Evolutionary conservation across 2,329 filamentous ascomycete genomes (phyloP).

Genomic region (Neonectria sp.): DNA sequence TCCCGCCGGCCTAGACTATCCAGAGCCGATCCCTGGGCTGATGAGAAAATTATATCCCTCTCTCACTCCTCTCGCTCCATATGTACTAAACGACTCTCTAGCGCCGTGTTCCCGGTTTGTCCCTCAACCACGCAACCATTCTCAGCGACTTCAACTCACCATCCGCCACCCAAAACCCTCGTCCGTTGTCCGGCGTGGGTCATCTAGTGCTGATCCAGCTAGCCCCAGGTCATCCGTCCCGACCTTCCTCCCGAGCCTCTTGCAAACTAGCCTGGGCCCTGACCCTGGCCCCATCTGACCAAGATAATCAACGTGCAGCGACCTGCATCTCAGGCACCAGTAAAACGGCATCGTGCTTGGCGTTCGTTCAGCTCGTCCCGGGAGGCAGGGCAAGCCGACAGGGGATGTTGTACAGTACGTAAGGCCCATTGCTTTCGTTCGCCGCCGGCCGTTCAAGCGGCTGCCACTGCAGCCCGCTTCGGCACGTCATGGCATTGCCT

Average conservation of each 20-base stretch:
- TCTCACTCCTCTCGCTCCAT: constrained; percentile 18
- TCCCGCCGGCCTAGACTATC: constrained; percentile 17
- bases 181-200: constrained; percentile 46
- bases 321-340: constrained; percentile 43
- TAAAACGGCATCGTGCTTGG: constrained; percentile 20
- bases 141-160: constrained; percentile 34
- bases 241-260: constrained; percentile 31
- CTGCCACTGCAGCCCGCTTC: constrained; percentile 22
- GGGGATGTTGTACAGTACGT: constrained; percentile 32
- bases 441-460: constrained; percentile 19
- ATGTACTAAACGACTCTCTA: constrained; percentile 23
- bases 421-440: constrained; percentile 20
- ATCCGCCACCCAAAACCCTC: constrained; percentile 36
- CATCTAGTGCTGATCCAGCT: constrained; percentile 45
- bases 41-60: constrained; percentile 36
- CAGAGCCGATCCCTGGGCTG: constrained; percentile 1
- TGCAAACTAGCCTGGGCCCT: constrained; percentile 25
- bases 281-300: constrained; percentile 29
- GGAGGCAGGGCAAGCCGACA: constrained; percentile 8
- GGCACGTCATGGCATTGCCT: constrained; percentile 25
- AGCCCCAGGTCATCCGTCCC: constrained; percentile 31
- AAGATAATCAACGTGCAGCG: constrained; percentile 50
- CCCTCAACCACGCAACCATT: constrained; percentile 36
- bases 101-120: constrained; percentile 43
- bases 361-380: constrained; percentile 18